phyloP scores from a whole-genome alignment of 148 eudicot species.

The Silene latifolia region DNA sequence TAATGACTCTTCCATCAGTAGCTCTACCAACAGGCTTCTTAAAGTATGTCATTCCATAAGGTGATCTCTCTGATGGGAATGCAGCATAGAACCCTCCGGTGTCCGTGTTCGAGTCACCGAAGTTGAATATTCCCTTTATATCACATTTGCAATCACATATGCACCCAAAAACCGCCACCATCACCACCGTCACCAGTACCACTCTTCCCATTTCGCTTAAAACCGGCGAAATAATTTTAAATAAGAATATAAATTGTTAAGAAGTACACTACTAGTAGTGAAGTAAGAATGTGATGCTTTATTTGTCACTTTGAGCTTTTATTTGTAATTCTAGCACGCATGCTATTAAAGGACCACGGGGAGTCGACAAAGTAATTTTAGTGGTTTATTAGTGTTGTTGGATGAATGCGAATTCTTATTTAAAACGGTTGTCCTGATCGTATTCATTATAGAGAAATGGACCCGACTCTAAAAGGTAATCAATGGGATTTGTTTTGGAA shows the following conservation, averaged over 20 bases:
- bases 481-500: not conserved
- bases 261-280: not conserved
- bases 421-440: not conserved
- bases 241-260: too few relatives aligned
- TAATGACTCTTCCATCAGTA: slow-evolving; percentile 67
- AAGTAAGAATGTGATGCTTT: not conserved
- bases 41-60: slow-evolving; percentile 77
- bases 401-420: not conserved
- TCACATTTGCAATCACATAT: slow-evolving; percentile 45
- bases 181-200: slow-evolving; percentile 14
- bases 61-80: slow-evolving; percentile 48
- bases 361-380: not conserved
- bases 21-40: slow-evolving; percentile 69
- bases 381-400: not conserved
- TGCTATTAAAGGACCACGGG: slow-evolving; percentile 9
- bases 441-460: too few relatives aligned
- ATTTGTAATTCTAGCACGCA: not conserved
- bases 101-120: slow-evolving; percentile 84
- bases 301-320: too few relatives aligned
- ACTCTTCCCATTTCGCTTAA: slow-evolving; percentile 12
- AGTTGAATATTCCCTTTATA: slow-evolving; percentile 76
- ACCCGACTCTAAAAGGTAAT: not conserved
- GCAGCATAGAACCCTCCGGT: slow-evolving; percentile 83
- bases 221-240: not conserved
- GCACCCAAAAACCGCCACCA: slow-evolving; percentile 11